These are phyloP conservation scores for Orbilia oligospora DNA, from an alignment of 2,329 filamentous ascomycete genomes.

Conservation along the genomic window DNA sequence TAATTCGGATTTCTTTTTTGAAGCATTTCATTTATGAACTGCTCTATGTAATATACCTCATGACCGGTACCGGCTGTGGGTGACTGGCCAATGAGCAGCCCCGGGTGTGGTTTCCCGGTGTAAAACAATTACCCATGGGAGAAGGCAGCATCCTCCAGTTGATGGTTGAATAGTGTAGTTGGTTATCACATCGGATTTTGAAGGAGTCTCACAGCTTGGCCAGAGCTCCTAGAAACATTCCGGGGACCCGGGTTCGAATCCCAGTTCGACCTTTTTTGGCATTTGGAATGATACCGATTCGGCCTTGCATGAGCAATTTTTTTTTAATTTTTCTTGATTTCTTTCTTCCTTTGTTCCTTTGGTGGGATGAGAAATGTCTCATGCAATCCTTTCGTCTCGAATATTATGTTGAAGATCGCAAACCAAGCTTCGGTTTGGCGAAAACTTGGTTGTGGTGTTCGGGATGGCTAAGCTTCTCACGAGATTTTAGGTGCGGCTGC, in stretches of 20 bases:
- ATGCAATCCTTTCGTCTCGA: slow-evolving; percentile 27
- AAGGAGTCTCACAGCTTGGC: slow-evolving; percentile 13
- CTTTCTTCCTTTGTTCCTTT: not conserved
- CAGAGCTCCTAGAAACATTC: slow-evolving; percentile 39
- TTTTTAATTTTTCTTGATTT: too few relatives aligned
- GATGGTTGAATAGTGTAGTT: slow-evolving; percentile 57
- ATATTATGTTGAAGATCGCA: slow-evolving; percentile 61
- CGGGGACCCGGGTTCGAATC: slow-evolving; percentile 55
- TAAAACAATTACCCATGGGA: not conserved
- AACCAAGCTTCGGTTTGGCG: slow-evolving; percentile 65
- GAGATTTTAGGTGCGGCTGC: slow-evolving; percentile 64
- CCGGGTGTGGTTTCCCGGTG: not conserved
- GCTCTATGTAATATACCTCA: too few relatives aligned
- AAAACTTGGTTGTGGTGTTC: slow-evolving; percentile 45
- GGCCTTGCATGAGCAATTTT: slow-evolving; percentile 6
- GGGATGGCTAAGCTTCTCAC: slow-evolving; percentile 51
- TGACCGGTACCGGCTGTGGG: not conserved
- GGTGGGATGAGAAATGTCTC: not conserved
- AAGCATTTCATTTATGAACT: too few relatives aligned
- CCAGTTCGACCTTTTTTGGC: slow-evolving; percentile 54
- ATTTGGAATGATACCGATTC: not conserved
- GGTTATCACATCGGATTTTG: slow-evolving; percentile 60
- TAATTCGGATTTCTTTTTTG: not conserved
- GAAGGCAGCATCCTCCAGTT: slow-evolving; percentile 9
- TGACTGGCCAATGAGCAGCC: not conserved